Conservation (phyloP, 176 grass and related monocot genomes). For the Saccharum spontaneum region DNA sequence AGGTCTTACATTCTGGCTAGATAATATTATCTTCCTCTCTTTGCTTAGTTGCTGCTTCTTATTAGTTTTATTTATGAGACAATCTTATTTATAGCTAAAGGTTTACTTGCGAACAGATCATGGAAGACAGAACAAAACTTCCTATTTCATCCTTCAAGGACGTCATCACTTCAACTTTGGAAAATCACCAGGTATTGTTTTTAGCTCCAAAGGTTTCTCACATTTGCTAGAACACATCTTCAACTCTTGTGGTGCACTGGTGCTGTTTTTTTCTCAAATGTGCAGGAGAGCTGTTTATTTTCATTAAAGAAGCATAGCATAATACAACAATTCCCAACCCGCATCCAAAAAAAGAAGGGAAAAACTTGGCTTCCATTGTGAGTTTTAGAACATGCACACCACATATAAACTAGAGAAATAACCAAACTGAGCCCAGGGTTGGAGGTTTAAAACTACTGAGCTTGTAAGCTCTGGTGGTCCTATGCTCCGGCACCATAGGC, state of each 20-base stretch:
- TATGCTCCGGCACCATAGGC: background rate
- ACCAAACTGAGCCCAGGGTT: background rate
- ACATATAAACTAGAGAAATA: background rate
- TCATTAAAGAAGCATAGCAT: background rate
- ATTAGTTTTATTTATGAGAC: slow-evolving; percentile 20
- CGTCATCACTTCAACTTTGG: slow-evolving; percentile 74
- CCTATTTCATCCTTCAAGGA: slow-evolving; percentile 90
- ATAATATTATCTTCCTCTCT: slow-evolving; percentile 26
- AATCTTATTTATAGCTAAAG: slow-evolving; percentile 35
- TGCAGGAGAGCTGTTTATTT: background rate
- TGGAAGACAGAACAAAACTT: slow-evolving; percentile 81
- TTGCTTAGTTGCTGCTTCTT: slow-evolving; percentile 15
- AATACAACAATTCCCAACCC: background rate
- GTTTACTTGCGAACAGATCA: slow-evolving; percentile 58
- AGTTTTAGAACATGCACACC: background rate
- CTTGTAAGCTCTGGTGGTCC: background rate
- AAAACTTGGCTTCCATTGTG: background rate
- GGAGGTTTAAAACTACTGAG: background rate
- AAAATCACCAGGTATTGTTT: slow-evolving; percentile 74
- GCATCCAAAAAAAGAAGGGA: background rate
- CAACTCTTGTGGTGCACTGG: background rate
- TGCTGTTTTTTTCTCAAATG: background rate
- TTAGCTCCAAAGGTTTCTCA: slow-evolving; percentile 18
- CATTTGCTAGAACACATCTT: background rate
- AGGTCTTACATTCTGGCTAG: slow-evolving; percentile 59